These are phyloP conservation scores for Triticum dicoccoides DNA, from an alignment of 176 grass and related monocot species.

Conservation along the genomic window DNA sequence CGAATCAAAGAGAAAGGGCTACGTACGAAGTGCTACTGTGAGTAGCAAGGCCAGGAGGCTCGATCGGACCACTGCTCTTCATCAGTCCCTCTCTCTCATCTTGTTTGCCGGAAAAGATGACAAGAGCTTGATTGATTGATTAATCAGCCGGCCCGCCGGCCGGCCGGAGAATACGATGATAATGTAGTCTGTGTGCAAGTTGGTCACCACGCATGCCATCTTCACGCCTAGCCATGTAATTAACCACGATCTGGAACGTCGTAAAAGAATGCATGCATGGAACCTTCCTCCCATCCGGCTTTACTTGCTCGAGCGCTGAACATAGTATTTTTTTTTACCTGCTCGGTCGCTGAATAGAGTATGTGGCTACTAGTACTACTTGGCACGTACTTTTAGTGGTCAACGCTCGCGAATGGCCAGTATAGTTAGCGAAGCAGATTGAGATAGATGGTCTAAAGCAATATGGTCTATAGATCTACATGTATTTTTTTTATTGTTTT, in stretches of 20 bases:
- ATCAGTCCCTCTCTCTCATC: not conserved
- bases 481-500: too few relatives aligned
- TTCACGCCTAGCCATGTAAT: too few relatives aligned
- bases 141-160: too few relatives aligned
- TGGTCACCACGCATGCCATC: not conserved
- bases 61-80: not conserved
- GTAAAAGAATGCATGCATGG: too few relatives aligned
- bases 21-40: not conserved
- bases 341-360: not conserved
- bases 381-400: not conserved
- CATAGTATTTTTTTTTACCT: not conserved
- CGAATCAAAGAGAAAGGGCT: not conserved
- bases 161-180: too few relatives aligned
- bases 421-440: too few relatives aligned
- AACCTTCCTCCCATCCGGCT: not conserved
- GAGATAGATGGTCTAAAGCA: too few relatives aligned
- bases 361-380: not conserved
- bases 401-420: not conserved
- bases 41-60: not conserved
- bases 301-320: not conserved
- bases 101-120: not conserved
- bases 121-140: not conserved
- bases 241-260: too few relatives aligned
- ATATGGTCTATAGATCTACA: too few relatives aligned
- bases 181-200: not conserved